phyloP scores from a whole-genome alignment of 257 asterid species.

The Salvia rosmarinus region DNA sequence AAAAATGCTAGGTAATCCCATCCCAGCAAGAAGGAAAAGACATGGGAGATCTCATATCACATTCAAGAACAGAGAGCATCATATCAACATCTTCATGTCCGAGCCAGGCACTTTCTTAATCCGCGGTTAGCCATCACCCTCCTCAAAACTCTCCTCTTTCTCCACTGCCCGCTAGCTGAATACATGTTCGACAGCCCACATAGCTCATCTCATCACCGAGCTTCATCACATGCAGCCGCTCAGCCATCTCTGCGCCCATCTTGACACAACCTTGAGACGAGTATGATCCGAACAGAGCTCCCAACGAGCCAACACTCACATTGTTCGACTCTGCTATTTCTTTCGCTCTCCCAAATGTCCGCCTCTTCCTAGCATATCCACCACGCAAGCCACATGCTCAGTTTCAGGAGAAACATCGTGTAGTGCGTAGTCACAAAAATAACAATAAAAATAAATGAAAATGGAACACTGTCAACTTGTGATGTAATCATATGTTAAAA shows the following conservation, averaged over 20 bases:
- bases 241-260: conserved; percentile 50
- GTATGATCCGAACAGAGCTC: conserved; percentile 58
- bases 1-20: conserved; percentile 24
- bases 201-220: conserved; percentile 73
- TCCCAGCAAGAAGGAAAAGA: conserved; percentile 30
- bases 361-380: conserved; percentile 68
- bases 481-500: too few species aligned
- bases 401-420: conserved; percentile 48
- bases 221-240: conserved; percentile 45
- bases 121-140: conserved; percentile 50
- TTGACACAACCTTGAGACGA: conserved; percentile 44
- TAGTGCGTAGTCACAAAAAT: conserved; percentile 42
- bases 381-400: conserved; percentile 67
- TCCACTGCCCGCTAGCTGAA: conserved; percentile 78
- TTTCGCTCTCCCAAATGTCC: conserved; percentile 60
- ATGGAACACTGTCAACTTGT: too few species aligned
- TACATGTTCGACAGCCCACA: conserved; percentile 67
- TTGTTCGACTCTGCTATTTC: conserved; percentile 41
- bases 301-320: conserved; percentile 42
- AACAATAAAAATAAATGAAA: too few species aligned
- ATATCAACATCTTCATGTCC: conserved; percentile 48
- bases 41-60: conserved; percentile 53
- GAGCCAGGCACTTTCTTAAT: conserved; percentile 64
- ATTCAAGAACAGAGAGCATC: conserved; percentile 46
- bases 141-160: conserved; percentile 58